Evolutionary conservation across 1,139 yeast genomes (phyloP).

Genomic region (Kazachstania sp.): DNA sequence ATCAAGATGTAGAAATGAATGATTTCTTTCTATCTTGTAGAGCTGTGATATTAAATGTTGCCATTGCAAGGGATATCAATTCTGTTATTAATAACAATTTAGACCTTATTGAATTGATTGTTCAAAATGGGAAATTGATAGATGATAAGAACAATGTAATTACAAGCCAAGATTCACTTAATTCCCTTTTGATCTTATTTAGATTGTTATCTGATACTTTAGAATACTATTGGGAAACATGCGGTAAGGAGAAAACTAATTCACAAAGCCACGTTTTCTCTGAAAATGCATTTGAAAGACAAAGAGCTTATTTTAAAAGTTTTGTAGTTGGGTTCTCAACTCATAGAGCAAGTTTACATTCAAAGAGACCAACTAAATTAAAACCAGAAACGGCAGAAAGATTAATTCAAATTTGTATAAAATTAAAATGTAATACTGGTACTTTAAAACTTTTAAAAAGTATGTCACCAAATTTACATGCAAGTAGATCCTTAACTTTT

Average conservation of each 20-base stretch:
- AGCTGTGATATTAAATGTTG: constrained; percentile 19
- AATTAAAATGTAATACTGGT: constrained; percentile 19
- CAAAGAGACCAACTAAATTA: constrained; percentile 17
- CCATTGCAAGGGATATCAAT: constrained; percentile 17
- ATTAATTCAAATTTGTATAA: constrained; percentile 13
- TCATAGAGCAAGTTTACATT: constrained; percentile 23
- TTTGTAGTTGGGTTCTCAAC: constrained; percentile 25
- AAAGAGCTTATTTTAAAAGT: constrained; percentile 14
- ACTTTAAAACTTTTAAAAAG: constrained; percentile 14
- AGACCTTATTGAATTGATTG: constrained; percentile 17
- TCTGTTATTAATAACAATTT: constrained; percentile 15
- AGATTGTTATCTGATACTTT: constrained; percentile 24
- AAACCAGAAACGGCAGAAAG: constrained; percentile 13
- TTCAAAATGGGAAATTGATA: constrained; percentile 8
- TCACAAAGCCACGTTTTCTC: constrained; percentile 1
- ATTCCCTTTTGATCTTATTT: constrained; percentile 21
- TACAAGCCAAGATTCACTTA: constrained; percentile 14
- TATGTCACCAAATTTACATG: constrained; percentile 16
- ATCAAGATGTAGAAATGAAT: constrained; percentile 23
- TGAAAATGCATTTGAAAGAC: constrained; percentile 9
- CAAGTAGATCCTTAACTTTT: constrained; percentile 11
- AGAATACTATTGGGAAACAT: constrained; percentile 24
- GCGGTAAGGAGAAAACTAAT: constrained; percentile 4
- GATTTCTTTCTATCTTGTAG: constrained; percentile 18
- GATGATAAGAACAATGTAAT: constrained; percentile 12